A percentile compares a stretch with the other conserved stretches of the same genome.
Conservation (phyloP, 2,329 filamentous ascomycete species). For the Paraconiothyrium brasiliense region DNA sequence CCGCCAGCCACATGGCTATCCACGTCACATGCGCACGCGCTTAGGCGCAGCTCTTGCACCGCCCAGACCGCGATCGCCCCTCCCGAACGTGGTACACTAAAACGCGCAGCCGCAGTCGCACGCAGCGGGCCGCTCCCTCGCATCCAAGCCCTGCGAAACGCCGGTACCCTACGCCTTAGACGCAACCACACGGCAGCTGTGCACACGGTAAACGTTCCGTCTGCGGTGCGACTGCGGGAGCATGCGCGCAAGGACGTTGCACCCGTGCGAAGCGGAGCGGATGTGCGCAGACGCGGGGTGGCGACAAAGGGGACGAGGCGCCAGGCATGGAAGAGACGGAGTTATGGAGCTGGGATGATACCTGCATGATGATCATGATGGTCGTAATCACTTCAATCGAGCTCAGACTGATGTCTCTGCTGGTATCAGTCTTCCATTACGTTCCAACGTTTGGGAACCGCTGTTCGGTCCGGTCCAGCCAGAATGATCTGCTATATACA, state of each 20-base stretch:
- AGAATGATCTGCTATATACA: not conserved
- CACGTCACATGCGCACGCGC: not conserved
- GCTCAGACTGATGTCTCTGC: not conserved
- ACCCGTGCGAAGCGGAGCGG: not conserved
- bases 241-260: too few species aligned
- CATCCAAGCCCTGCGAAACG: not conserved
- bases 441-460: not conserved
- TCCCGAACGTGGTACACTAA: slow-evolving; percentile 5
- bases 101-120: not conserved
- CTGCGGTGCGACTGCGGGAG: not conserved
- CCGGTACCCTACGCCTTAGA: slow-evolving; percentile 1
- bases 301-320: not conserved
- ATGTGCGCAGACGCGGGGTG: not conserved
- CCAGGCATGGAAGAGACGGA: too few species aligned
- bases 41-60: not conserved
- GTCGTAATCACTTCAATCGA: not conserved
- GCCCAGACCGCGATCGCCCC: not conserved
- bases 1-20: not conserved
- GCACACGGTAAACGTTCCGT: not conserved
- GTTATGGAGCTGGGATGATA: too few species aligned
- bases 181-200: not conserved
- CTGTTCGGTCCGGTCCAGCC: not conserved
- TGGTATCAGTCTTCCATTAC: not conserved
- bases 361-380: too few species aligned
- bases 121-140: slow-evolving; percentile 9